Conservation (phyloP, 345 rosid species). For the Euphorbia lathyris region DNA sequence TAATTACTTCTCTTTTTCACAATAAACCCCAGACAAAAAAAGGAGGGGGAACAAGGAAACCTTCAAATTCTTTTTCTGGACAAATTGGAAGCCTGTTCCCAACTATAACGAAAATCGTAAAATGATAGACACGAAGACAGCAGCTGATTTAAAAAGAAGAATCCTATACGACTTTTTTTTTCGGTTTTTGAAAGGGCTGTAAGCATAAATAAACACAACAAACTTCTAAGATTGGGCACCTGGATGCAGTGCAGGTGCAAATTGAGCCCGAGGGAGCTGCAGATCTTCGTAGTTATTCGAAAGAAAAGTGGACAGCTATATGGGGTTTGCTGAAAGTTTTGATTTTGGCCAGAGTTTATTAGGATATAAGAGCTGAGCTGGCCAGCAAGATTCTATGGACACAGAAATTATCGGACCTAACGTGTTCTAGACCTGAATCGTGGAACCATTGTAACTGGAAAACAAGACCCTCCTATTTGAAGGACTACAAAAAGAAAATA, state of each 20-base stretch:
- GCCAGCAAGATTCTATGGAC: constrained; percentile 13
- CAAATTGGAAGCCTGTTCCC: constrained; percentile 40
- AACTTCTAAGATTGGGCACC: constrained; percentile 26
- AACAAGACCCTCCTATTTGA: constrained; percentile 38
- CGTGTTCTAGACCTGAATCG: constrained; percentile 39
- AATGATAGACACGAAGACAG: constrained; percentile 25
- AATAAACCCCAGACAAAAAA: constrained; percentile 38
- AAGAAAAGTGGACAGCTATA: constrained; percentile 36
- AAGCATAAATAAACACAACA: constrained; percentile 31
- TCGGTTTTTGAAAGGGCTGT: constrained; percentile 21
- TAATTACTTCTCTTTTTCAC: constrained; percentile 26
- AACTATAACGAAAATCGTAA: constrained; percentile 12
- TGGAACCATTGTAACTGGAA: constrained; percentile 30
- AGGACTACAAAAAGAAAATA: constrained; percentile 27
- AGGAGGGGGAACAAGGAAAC: constrained; percentile 29
- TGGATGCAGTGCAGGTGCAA: constrained; percentile 11
- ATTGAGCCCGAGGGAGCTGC: constrained; percentile 29
- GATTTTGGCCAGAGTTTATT: constrained; percentile 39
- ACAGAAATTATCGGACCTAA: constrained; percentile 28
- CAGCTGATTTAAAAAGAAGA: constrained; percentile 27
- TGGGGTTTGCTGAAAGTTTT: constrained; percentile 33
- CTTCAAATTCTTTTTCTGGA: constrained; percentile 27
- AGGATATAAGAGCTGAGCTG: constrained; percentile 18
- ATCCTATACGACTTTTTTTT: constrained; percentile 18
- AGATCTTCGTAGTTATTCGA: constrained; percentile 38